These are phyloP conservation scores for Apiospora saccharicola DNA, from an alignment of 2,329 filamentous ascomycete genomes.

Conservation along the genomic window DNA sequence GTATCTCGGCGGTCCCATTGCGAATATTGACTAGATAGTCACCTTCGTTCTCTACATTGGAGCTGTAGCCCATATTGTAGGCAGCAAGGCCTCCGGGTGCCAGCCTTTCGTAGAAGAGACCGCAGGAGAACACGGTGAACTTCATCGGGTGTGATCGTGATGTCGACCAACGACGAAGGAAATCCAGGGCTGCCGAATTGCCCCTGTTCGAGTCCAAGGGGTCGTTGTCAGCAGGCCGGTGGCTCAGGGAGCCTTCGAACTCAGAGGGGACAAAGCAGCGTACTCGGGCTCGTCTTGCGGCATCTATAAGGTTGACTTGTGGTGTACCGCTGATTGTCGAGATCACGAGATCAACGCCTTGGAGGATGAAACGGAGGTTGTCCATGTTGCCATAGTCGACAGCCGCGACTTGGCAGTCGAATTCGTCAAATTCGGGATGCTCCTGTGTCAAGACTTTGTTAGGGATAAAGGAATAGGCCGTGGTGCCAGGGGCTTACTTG, in stretches of 20 bases:
- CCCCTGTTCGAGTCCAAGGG: conserved; percentile 71
- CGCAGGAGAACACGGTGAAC: conserved; percentile 76
- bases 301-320: conserved; percentile 76
- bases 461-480: neutral
- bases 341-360: conserved; percentile 76
- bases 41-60: conserved; percentile 62
- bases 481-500: conserved; percentile 52
- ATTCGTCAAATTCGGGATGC: conserved; percentile 60
- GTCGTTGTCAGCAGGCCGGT: conserved; percentile 59
- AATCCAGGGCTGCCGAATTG: conserved; percentile 60
- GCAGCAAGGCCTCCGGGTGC: conserved; percentile 69
- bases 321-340: conserved; percentile 73
- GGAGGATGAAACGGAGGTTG: conserved; percentile 69
- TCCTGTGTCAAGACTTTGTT: conserved; percentile 45
- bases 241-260: conserved; percentile 70
- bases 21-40: conserved; percentile 72
- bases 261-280: conserved; percentile 77
- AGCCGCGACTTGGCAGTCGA: conserved; percentile 70
- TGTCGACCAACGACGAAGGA: conserved; percentile 56
- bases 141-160: conserved; percentile 60
- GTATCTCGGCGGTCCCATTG: conserved; percentile 64
- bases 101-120: conserved; percentile 79
- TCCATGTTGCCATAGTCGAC: conserved; percentile 71
- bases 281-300: conserved; percentile 70
- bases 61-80: conserved; percentile 65